phyloP scores from a whole-genome alignment of 768 basidiomycete genomes.

The Lentinula sp. region DNA sequence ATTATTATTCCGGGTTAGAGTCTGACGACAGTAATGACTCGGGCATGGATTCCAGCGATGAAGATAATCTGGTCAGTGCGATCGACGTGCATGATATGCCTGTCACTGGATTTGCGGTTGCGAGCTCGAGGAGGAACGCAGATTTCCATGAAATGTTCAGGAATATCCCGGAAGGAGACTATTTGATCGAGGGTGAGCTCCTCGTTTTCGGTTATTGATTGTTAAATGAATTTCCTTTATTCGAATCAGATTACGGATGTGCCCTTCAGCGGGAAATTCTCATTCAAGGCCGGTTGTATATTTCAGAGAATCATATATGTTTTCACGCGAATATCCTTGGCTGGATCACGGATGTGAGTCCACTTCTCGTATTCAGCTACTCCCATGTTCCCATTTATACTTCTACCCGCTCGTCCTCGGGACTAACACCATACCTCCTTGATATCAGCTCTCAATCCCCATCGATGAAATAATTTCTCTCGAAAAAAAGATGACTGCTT shows the following conservation, averaged over 20 bases:
- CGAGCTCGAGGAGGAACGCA: constrained; percentile 87
- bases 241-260: constrained; percentile 84
- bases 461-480: constrained; percentile 81
- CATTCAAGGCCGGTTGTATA: constrained; percentile 92
- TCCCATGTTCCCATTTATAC: not conserved
- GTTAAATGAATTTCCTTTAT: not conserved
- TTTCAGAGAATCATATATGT: constrained; percentile 98
- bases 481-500: constrained; percentile 97
- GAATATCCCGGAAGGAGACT: constrained; percentile 88
- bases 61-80: constrained; percentile 32
- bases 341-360: constrained; percentile 92
- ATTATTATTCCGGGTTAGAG: constrained; percentile 35
- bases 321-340: constrained; percentile 99
- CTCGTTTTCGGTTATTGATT: constrained; percentile 2
- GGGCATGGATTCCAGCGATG: constrained; percentile 18
- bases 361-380: not conserved
- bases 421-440: too few species aligned
- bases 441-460: constrained; percentile 70
- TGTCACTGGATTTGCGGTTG: constrained; percentile 95
- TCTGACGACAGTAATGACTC: constrained; percentile 17
- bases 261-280: constrained; percentile 94
- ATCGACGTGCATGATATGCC: constrained; percentile 74
- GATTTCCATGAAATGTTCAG: constrained; percentile 96
- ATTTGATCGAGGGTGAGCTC: constrained; percentile 88
- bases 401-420: not conserved